These are phyloP conservation scores for Entrophospora sp. DNA, from an alignment of 192 early-diverging fungal species.

Conservation along the genomic window DNA sequence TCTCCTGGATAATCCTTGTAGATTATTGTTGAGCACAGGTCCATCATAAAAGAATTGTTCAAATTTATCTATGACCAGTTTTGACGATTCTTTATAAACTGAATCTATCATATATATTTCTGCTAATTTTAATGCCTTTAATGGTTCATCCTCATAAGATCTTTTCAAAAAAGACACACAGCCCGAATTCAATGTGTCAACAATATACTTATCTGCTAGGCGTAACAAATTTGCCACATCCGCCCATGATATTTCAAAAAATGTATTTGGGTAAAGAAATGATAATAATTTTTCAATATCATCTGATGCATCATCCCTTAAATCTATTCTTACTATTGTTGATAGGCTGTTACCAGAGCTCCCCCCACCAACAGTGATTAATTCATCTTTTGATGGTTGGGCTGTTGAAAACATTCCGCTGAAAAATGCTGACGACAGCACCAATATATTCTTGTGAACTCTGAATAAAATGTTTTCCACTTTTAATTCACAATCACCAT, in stretches of 20 bases:
- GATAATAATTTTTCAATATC: conserved; percentile 17
- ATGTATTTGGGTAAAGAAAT: conserved; percentile 19
- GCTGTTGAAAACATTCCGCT: conserved; percentile 1
- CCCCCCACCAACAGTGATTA: background rate
- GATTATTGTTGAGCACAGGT: too few relatives aligned
- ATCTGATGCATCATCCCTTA: background rate
- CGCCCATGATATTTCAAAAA: conserved; percentile 16
- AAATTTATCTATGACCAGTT: conserved; percentile 12
- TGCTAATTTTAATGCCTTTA: conserved; percentile 17
- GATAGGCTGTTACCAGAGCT: too few relatives aligned
- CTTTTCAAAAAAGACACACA: conserved; percentile 14
- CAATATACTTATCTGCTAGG: conserved; percentile 18
- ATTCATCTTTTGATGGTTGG: background rate
- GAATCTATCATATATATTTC: conserved; percentile 11
- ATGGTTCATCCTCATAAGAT: conserved; percentile 13
- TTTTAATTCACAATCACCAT: conserved; percentile 17
- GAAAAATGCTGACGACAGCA: background rate
- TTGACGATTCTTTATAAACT: conserved; percentile 18
- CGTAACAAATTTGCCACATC: conserved; percentile 11
- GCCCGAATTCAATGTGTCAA: conserved; percentile 9
- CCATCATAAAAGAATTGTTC: conserved; percentile 15
- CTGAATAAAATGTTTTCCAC: conserved; percentile 8
- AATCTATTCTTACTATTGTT: background rate
- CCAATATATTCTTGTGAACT: conserved; percentile 13
- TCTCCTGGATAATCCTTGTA: background rate